Base-by-base conservation (phyloP, 495 filamentous ascomycete species). In the Saxispiralis lemnorum region DNA sequence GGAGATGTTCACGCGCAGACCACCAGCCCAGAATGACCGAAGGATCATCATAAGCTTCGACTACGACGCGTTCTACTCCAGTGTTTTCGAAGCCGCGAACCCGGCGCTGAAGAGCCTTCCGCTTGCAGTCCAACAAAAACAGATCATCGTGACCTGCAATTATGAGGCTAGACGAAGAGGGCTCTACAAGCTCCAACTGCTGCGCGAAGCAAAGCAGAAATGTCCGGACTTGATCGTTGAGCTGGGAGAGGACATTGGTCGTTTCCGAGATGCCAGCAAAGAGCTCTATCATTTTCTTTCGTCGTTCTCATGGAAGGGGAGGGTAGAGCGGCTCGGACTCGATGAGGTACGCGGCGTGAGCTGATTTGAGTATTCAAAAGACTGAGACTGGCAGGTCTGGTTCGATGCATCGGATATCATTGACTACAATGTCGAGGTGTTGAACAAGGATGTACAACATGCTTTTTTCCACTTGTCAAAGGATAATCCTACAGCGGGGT, bases 11-110 rank as follows among this genome's bases (percentile, higher is more conserved):
- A 9, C 24, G 24, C 24, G 24, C 9, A 9, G 4, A 4, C 24
- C 24, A 28, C 43, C 44, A 34, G 64, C 61, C 44, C 68, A 75
- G 48, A 66, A 71, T 48, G 70, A 84, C 56, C 64, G 68, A 53
- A 72, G 80, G 44, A 68, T 83, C 59, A 81, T 93, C 56, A 64
- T 93, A 41, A 83, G 89, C 54, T 81, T 89, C 62, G 82, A 87
- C 62, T 82, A 89, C 64, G 83, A 93, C 64, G 92, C 83, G 59
- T 94, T 94, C 66, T 96, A 96, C 57, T 85, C 85, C 28, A 78
- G 81, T 34, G 86, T 88, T 28, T 77, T 88, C 48, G 86, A 94
- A 60, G 76, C 76, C 44, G 75, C 80, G 51, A 76, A 80, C 51
- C 83, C 87, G 1, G 60, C 67, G 0, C 65, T 93, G 47, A 85